Percentiles rank a stretch among this genome's conserved stretches.
These are phyloP conservation scores for Craterostigma plantagineum DNA, from an alignment of 257 asterid genomes.

Conservation along the genomic window DNA sequence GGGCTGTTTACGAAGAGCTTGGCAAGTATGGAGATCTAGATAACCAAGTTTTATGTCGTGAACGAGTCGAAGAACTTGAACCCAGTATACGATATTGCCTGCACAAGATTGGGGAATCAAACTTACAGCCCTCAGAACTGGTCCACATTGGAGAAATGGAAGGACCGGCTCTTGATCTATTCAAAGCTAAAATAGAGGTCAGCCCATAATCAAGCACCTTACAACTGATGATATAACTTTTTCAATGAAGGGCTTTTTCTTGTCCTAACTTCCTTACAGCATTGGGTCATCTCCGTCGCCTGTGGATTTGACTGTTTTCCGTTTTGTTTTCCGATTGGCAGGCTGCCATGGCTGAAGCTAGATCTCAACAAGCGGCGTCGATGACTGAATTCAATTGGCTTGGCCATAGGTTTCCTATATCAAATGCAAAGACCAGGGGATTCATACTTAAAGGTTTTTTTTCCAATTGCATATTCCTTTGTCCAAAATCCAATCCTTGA, in stretches of 20 bases:
- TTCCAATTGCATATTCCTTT: no score
- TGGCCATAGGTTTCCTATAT: slow-evolving; percentile 70
- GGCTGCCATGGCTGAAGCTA: slow-evolving; percentile 98
- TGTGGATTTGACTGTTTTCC: no score
- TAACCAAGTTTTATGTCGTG: slow-evolving; percentile 80
- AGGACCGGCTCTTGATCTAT: slow-evolving; percentile 88
- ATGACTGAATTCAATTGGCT: slow-evolving; percentile 93
- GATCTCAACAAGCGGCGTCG: slow-evolving; percentile 95
- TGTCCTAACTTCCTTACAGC: no score
- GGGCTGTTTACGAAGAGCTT: slow-evolving; percentile 98
- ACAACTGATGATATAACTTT: not conserved
- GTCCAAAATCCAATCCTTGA: no score
- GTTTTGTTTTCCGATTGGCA: slow-evolving; percentile 16
- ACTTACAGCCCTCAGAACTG: slow-evolving; percentile 69
- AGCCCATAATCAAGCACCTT: not conserved
- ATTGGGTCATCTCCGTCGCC: no score
- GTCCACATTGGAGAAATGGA: slow-evolving; percentile 78
- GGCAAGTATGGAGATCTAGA: slow-evolving; percentile 94
- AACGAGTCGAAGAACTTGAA: slow-evolving; percentile 89
- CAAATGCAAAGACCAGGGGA: slow-evolving; percentile 88
- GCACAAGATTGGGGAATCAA: slow-evolving; percentile 86
- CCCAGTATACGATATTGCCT: slow-evolving; percentile 77
- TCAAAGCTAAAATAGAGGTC: slow-evolving; percentile 91
- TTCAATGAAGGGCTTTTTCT: not conserved
- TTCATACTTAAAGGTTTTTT: slow-evolving; percentile 85